These are phyloP conservation scores for Larix kaempferi DNA, from an alignment of 75 land plant genomes.

Conservation along the genomic window DNA sequence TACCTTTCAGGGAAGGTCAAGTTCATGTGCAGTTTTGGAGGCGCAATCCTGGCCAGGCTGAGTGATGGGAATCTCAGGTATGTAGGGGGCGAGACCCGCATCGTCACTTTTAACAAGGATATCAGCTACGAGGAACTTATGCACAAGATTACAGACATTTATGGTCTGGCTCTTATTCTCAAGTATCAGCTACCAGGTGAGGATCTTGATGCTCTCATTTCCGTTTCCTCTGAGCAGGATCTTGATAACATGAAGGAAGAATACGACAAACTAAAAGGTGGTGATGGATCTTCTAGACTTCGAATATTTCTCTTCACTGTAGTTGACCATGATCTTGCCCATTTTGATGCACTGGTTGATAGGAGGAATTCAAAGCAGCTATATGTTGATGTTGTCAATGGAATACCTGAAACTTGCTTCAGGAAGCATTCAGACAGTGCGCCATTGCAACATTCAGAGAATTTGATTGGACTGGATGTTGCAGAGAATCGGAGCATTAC, in stretches of 20 bases:
- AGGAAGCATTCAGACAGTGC: slow-evolving; percentile 28
- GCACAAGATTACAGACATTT: slow-evolving; percentile 54
- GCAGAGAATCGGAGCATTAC: slow-evolving; percentile 11
- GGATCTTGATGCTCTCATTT: slow-evolving; percentile 92
- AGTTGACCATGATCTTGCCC: slow-evolving; percentile 43
- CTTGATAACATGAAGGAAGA: slow-evolving; percentile 93
- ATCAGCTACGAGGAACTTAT: slow-evolving; percentile 61
- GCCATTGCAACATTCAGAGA: slow-evolving; percentile 35
- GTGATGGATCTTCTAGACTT: slow-evolving; percentile 56
- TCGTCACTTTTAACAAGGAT: slow-evolving; percentile 47
- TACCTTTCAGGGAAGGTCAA: slow-evolving; percentile 44
- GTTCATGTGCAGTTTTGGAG: slow-evolving; percentile 80
- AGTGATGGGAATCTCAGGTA: slow-evolving; percentile 85
- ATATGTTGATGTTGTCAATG: slow-evolving; percentile 90
- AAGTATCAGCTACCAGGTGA: slow-evolving; percentile 96
- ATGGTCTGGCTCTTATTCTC: slow-evolving; percentile 52
- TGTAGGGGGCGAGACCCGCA: slow-evolving; percentile 87
- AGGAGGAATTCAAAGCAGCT: slow-evolving; percentile 48
- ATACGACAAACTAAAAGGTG: slow-evolving; percentile 51
- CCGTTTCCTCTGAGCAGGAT: slow-evolving; percentile 93
- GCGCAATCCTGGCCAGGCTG: slow-evolving; percentile 76
- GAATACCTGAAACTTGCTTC: slow-evolving; percentile 40
- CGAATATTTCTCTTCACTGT: slow-evolving; percentile 67
- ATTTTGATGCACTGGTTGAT: slow-evolving; percentile 29
- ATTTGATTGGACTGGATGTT: slow-evolving; percentile 26